A percentile compares a stretch with the other conserved stretches of the same genome.
Conservation (phyloP, 2,329 filamentous ascomycete genomes). For the Colletotrichum sidae region DNA sequence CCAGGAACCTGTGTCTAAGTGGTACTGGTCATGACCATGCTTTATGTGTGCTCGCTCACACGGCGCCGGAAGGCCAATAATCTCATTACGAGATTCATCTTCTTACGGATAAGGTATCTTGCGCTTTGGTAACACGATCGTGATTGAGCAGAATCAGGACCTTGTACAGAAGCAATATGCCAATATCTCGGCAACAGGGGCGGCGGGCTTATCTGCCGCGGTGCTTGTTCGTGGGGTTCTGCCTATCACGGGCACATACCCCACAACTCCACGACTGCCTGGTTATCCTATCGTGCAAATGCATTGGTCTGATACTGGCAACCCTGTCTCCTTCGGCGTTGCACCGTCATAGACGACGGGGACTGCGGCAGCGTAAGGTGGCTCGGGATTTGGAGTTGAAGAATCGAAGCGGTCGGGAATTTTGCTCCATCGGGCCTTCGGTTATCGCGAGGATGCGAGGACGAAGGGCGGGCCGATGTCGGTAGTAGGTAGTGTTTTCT, state of each 20-base stretch:
- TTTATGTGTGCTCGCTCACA: no score
- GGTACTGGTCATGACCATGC: no score
- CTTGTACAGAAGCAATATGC: constrained; percentile 22
- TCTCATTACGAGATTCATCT: neutral
- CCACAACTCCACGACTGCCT: no score
- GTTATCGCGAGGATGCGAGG: constrained; percentile 2
- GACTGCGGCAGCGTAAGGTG: neutral
- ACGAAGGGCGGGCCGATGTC: constrained; percentile 13
- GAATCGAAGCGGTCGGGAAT: neutral
- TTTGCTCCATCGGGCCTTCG: neutral
- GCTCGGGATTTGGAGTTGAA: constrained; percentile 1
- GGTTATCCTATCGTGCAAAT: no score
- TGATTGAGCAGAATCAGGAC: constrained; percentile 21
- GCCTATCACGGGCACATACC: no score
- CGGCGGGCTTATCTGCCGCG: neutral
- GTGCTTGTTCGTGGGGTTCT: no score
- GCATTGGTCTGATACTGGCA: no score
- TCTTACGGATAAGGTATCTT: neutral
- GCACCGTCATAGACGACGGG: neutral
- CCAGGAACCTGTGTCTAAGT: no score
- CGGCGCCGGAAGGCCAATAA: no score
- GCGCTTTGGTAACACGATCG: neutral
- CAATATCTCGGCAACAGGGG: no score
- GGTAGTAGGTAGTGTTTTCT: constrained; percentile 2
- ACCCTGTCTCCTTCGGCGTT: neutral